These are phyloP conservation scores for Tillandsia fasciculata DNA, from an alignment of 176 grass and related monocot genomes.

Conservation along the genomic window DNA sequence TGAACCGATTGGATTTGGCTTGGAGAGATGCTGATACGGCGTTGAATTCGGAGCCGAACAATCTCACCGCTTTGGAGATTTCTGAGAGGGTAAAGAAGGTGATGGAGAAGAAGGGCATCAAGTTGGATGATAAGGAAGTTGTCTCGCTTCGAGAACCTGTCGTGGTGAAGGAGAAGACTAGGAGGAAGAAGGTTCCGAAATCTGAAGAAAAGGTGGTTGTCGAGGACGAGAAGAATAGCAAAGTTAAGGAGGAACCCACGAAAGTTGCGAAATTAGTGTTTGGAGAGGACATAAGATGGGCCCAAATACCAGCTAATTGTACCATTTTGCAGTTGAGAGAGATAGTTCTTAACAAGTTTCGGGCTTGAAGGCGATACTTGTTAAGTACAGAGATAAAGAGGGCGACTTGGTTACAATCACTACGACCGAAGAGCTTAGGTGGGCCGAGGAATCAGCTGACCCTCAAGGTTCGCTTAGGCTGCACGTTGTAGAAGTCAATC, in stretches of 20 bases:
- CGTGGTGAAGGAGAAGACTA: constrained; percentile 47
- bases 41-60: constrained; percentile 58
- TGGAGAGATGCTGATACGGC: constrained; percentile 48
- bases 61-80: constrained; percentile 69
- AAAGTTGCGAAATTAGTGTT: constrained; percentile 74
- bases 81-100: constrained; percentile 46
- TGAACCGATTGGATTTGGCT: constrained; percentile 55
- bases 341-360: constrained; percentile 63
- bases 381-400: constrained; percentile 89
- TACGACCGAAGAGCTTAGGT: constrained; percentile 55
- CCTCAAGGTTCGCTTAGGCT: constrained; percentile 48
- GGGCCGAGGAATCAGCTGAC: constrained; percentile 56
- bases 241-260: constrained; percentile 35
- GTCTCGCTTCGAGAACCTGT: constrained; percentile 38
- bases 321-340: constrained; percentile 56
- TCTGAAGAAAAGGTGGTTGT: constrained; percentile 1
- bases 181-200: constrained; percentile 49
- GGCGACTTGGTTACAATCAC: constrained; percentile 94
- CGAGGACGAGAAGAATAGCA: constrained; percentile 16
- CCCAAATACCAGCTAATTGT: constrained; percentile 56
- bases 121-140: constrained; percentile 44
- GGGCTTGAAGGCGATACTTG: constrained; percentile 47
- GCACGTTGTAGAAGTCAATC: constrained; percentile 63
- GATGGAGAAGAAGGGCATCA: constrained; percentile 64
- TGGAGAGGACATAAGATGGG: constrained; percentile 85